Percentiles rank a stretch among this genome's conserved stretches.
These are phyloP conservation scores for Lagerstroemia speciosa DNA, from an alignment of 345 rosid genomes.

Conservation along the genomic window DNA sequence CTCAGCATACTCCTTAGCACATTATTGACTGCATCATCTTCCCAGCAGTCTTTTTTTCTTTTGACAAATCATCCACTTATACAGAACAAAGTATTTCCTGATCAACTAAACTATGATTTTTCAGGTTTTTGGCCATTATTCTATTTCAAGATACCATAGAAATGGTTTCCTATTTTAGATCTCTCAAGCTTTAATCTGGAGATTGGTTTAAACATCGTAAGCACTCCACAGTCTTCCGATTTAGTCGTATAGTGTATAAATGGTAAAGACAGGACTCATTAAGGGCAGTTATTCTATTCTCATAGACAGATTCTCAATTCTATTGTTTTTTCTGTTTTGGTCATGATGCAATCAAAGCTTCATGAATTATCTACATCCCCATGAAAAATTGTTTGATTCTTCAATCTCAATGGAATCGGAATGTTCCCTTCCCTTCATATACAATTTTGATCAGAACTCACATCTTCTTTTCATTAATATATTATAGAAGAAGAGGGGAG, in stretches of 20 bases:
- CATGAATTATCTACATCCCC: background rate
- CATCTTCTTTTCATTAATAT: too few relatives aligned
- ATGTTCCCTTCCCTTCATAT: background rate
- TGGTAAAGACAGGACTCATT: too few relatives aligned
- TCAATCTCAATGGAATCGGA: background rate
- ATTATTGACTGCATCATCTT: background rate
- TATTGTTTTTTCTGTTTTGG: too few relatives aligned
- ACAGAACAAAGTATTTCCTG: background rate
- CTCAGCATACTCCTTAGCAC: background rate
- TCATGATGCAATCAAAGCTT: background rate
- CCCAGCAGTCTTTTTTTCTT: background rate
- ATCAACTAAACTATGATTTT: background rate
- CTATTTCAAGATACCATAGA: background rate
- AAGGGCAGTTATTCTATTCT: too few relatives aligned
- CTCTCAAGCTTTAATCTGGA: background rate
- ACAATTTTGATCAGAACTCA: too few relatives aligned
- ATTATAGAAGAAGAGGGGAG: background rate
- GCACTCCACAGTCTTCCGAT: too few relatives aligned
- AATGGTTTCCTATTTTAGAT: background rate
- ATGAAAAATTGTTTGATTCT: background rate
- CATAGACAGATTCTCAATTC: too few relatives aligned
- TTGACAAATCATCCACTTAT: too few relatives aligned
- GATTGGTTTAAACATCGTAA: background rate
- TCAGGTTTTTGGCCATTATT: background rate
- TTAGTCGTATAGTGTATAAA: too few relatives aligned